Evolutionary conservation across 345 rosid genomes (phyloP).

Genomic region (rapeseed (Brassica napus)): Da-Ae NC_063446.1:20716501-20717000

Average conservation of each 20-base stretch:
- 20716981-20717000: neutral
- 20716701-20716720: slow-evolving; percentile 31
- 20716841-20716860: slow-evolving; percentile 96
- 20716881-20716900: slow-evolving; percentile 37
- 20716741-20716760: slow-evolving; percentile 20
- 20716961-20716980: neutral
- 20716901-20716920: slow-evolving; percentile 2
- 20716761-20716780: slow-evolving; percentile 50
- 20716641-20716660: slow-evolving; percentile 99
- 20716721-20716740: neutral
- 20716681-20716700: slow-evolving; percentile 93
- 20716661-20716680: slow-evolving; percentile 98
- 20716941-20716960: slow-evolving; percentile 17
- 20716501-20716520: slow-evolving; percentile 8
- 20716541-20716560: neutral
- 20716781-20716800: slow-evolving; percentile 84
- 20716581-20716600: slow-evolving; percentile 8
- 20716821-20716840: slow-evolving; percentile 94
- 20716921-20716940: slow-evolving; percentile 13
- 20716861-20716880: slow-evolving; percentile 98
- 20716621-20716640: slow-evolving; percentile 42
- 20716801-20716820: slow-evolving; percentile 98
- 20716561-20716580: neutral
- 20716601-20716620: neutral
- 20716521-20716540: neutral